A percentile compares a stretch with the other conserved stretches of the same genome.
Evolutionary conservation across 2,329 filamentous ascomycete species (phyloP).

Genomic region (Fusarium armeniacum): DNA sequence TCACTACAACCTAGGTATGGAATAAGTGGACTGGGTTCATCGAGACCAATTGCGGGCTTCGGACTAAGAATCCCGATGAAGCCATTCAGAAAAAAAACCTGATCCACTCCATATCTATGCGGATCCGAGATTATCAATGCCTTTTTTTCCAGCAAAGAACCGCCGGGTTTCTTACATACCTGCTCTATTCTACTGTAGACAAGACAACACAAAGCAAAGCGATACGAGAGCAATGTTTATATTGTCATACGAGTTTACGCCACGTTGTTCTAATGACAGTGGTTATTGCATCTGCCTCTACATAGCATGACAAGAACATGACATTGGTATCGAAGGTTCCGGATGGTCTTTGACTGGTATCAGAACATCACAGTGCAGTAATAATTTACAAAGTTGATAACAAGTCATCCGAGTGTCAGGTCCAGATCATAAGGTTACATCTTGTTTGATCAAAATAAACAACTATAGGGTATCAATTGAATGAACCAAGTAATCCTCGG

Average conservation of each 20-base stretch:
- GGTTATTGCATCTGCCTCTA: background rate
- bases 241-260: conserved; percentile 1
- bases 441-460: background rate
- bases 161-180: conserved; percentile 5
- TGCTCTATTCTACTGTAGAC: background rate
- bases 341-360: too few relatives aligned
- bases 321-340: too few relatives aligned
- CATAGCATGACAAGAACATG: background rate
- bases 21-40: background rate
- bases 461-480: background rate
- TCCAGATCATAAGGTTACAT: background rate
- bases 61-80: conserved; percentile 36
- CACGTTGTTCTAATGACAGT: conserved; percentile 3
- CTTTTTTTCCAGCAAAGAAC: conserved; percentile 4
- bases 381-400: background rate
- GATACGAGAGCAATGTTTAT: background rate
- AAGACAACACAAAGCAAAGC: background rate
- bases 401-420: background rate
- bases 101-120: background rate
- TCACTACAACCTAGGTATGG: too few relatives aligned
- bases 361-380: too few relatives aligned
- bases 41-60: conserved; percentile 29
- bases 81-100: conserved; percentile 7
- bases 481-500: background rate
- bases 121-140: conserved; percentile 36